phyloP scores from a whole-genome alignment of 1,284 basidiomycete species.

The Fomitopsis betulina region DNA sequence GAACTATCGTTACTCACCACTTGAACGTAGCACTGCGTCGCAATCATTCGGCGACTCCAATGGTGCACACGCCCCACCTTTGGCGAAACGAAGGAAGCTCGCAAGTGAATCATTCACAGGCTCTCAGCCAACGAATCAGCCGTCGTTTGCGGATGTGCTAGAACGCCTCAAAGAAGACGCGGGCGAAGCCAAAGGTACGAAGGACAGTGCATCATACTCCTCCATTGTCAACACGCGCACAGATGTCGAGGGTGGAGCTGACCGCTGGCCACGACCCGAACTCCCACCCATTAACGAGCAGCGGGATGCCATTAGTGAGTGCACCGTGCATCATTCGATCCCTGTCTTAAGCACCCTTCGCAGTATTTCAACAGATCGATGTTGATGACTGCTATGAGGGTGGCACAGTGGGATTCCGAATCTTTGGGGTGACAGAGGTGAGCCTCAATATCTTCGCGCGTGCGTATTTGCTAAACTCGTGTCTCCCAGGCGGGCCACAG shows the following conservation, averaged over 20 bases:
- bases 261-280: constrained; percentile 74
- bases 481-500: constrained; percentile 73
- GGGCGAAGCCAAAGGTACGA: constrained; percentile 39
- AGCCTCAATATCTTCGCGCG: constrained; percentile 1
- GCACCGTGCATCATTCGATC: background rate
- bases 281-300: constrained; percentile 53
- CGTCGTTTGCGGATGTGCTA: constrained; percentile 76
- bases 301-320: constrained; percentile 57
- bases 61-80: constrained; percentile 34
- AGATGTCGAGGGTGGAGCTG: constrained; percentile 70
- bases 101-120: constrained; percentile 29
- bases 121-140: constrained; percentile 30
- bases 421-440: constrained; percentile 89
- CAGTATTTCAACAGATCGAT: constrained; percentile 94
- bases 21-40: constrained; percentile 10
- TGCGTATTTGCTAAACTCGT: background rate
- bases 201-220: too few species aligned
- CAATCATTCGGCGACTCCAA: constrained; percentile 17
- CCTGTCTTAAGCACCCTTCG: background rate
- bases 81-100: constrained; percentile 58
- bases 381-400: constrained; percentile 60
- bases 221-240: background rate
- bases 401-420: constrained; percentile 50
- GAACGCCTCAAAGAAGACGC: constrained; percentile 71
- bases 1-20: constrained; percentile 1